Evolutionary conservation across 2,329 filamentous ascomycete genomes (phyloP), one percentile per base, ranked within the genome.

Genomic region (Phaeosphaeriaceae sp.): DNA sequence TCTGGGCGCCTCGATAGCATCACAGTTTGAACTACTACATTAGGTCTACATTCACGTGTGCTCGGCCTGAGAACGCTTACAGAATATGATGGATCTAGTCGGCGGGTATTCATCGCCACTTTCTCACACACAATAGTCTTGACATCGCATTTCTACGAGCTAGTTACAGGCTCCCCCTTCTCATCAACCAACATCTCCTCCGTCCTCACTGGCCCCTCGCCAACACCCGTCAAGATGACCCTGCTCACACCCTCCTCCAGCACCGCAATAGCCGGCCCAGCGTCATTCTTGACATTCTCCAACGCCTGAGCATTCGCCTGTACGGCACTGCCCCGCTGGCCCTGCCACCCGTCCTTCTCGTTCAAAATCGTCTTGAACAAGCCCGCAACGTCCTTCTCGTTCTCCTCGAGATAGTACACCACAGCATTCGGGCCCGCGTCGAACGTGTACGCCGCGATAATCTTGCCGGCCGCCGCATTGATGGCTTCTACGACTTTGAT

Each of bases 361-460:
- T 79, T 82, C 22, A 94, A 75, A 19, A 91, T 82, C 41, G 82
- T 81, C 81, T 91, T 91, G 79, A 99, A 91, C 0, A 89, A 86
- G 9, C 93, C 93, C 0, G 93, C 87, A 3, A 98, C 89, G 2
- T 85, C 79, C 44, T 85, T 84, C 62, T 88, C 85, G 67, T 96
- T 86, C 82, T 93, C 85, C 74, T 93, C 91, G 42, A 93, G 86
- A 75, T 96, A 98, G 83, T 99, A 99, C 51, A 99, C 88, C 51
- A 99, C 96, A 42, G 93, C 93, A 80, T 99, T 99, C 54, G 95
- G 95, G 52, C 95, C 95, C 0, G 95, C 95, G 75, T 99, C 95
- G 72, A 98, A 99, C 0, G 95, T 99, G 79, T 99, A 99, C 3
- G 95, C 95, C 3, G 92, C 93, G 19, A 98, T 85, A 0, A 86